Base-by-base conservation (phyloP, 2,329 filamentous ascomycete species). In the Calonectria crousiana region DNA sequence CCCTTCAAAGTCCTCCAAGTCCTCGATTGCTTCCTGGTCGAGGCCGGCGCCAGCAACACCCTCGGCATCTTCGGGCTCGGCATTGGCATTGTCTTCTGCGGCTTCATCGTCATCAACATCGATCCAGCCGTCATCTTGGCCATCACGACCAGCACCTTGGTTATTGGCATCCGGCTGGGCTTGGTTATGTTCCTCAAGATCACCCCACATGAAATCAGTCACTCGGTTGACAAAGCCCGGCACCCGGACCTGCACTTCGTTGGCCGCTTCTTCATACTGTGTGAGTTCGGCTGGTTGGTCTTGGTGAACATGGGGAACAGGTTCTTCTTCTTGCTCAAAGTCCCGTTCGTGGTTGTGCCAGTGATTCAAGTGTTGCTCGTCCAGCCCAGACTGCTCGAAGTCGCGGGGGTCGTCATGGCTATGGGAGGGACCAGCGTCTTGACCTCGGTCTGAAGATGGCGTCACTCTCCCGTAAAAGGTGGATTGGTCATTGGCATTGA, bases 1-100 rank as follows among this genome's bases (percentile, higher is more conserved):
- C 0, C 97, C 97, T 83, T 99, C 97, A 20, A 99, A 92, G 81
- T 99, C 97, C 84, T 99, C 97, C 13, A 94, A 94, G 78, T 98
- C 94, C 53, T 96, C 94, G 52, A 95, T 90, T 13, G 93, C 93
- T 78, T 95, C 93, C 69, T 92, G 90, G 69, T 98, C 95, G 44
- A 96, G 87, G 11, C 90, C 94, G 20, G 91, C 92, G 64, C 90
- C 91, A 26, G 89, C 90, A n/a, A 91, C 93, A 56, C 90, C 93
- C 67, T 92, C 91, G 28, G 91, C 87, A 1, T 91, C 90, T 73
- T 93, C 87, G 26, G 82, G 58, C 16, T 75, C 79, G 10, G 81
- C 78, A 4, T 82, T 83, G 4, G 72, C 81, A 26, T 85, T 84
- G 4, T 76, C 76, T 18, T 75, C 71, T 23, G 44, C 74, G 38